Evolutionary conservation across 106 monocot species (phyloP), one percentile per base, ranked within the genome.

Genomic region (Posidonia australis): DNA sequence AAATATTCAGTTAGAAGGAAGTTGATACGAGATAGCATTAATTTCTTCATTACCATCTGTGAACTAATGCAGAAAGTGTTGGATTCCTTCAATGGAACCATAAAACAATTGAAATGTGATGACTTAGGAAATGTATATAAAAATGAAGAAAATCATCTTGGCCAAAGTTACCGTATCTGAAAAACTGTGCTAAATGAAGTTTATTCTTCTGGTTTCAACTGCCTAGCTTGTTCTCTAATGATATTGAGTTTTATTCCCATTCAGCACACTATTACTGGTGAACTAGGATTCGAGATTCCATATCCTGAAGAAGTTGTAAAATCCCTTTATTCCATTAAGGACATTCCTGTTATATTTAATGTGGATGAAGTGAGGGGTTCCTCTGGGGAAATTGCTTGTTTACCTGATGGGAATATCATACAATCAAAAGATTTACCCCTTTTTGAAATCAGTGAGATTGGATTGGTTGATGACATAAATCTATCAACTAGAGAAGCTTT

Each of bases 361-460:
- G 44, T 54, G 14, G 63, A 46, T 21, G 29, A 54, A 25, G 44
- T 20, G n/a, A 58, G 31, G 5, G 25, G 13, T 32, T 80, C 28
- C 70, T 58, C 62, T 67, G 45, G 62, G 6, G 73, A 78, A 57
- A 74, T 72, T 66, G 46, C 28, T 55, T 58, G 29, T 21, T 53
- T 17, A 16, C 27, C 64, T 54, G 51, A 76, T 66, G 62, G 56
- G 22, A 18, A 31, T 63, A 9, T 64, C 27, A 27, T 65, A 13
- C 49, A 51, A 66, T 46, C 17, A 47, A 54, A 63, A 9, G 67
- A 55, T 51, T 71, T 84, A 28, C 82, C 80, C 41, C 47, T 66
- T 56, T 84, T 87, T 76, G 94, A 96, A 71, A 58, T 84, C 51
- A 74, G 58, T 49, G 78, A 80, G 72, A 63, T 61, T 55, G 62